Evolutionary conservation across 73 alveolate genomes (phyloP).

Genomic region (Tetrahymena thermophila): DNA sequence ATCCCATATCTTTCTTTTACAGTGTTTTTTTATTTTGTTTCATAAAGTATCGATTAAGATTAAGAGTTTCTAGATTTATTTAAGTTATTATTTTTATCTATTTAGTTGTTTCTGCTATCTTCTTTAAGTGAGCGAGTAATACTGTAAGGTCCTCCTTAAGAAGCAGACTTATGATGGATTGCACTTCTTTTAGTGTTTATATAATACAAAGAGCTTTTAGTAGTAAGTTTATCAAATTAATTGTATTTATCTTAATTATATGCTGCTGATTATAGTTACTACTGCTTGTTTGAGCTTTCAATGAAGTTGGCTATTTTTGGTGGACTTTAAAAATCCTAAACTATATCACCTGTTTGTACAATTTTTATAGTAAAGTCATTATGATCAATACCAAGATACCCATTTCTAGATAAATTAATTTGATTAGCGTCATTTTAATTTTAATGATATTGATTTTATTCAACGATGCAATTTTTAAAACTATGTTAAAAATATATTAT

Average conservation of each 20-base stretch:
- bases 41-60: not conserved
- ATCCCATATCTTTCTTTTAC: not conserved
- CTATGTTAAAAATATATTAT: not conserved
- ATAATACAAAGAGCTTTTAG: not conserved
- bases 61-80: not conserved
- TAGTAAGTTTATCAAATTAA: not conserved
- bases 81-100: not conserved
- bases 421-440: not conserved
- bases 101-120: not conserved
- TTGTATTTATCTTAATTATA: not conserved
- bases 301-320: not conserved
- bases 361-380: not conserved
- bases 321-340: not conserved
- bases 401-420: not conserved
- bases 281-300: not conserved
- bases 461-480: not conserved
- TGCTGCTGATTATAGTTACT: not conserved
- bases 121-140: not conserved
- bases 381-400: not conserved
- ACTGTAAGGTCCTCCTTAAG: not conserved
- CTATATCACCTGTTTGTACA: not conserved
- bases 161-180: not conserved
- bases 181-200: not conserved
- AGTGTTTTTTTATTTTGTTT: not conserved
- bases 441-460: not conserved